A percentile compares a stretch with the other conserved stretches of the same genome.
Conservation (phyloP, 345 rosid species). For the Syzygium grande region DNA sequence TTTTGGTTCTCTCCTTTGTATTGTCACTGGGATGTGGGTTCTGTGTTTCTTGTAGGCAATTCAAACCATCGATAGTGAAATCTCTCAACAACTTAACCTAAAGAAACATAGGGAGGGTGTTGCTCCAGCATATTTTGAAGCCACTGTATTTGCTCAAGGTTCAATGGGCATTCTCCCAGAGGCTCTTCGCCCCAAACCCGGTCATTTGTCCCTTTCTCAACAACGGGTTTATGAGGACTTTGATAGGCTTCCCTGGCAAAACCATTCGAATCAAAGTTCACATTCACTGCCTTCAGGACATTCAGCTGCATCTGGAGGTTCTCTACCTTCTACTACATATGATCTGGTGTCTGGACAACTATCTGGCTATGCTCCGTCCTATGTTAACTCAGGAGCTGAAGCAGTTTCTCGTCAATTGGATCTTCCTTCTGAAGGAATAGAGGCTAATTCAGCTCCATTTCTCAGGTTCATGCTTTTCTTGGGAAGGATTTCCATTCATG, state of each 20-base stretch:
- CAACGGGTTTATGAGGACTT: slow-evolving; percentile 99
- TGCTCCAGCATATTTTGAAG: slow-evolving; percentile 59
- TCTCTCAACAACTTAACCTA: slow-evolving; percentile 61
- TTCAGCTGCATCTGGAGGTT: slow-evolving; percentile 39
- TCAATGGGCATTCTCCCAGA: slow-evolving; percentile 75
- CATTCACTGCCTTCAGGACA: slow-evolving; percentile 45
- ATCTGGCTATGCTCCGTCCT: slow-evolving; percentile 38
- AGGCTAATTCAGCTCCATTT: slow-evolving; percentile 40
- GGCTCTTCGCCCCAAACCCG: slow-evolving; percentile 91
- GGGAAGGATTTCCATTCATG: background rate
- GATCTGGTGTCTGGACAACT: slow-evolving; percentile 48
- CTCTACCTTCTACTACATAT: slow-evolving; percentile 35
- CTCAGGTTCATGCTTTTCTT: slow-evolving; percentile 32
- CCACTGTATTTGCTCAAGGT: slow-evolving; percentile 60
- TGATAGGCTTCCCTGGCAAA: slow-evolving; percentile 96
- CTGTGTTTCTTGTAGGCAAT: slow-evolving; percentile 43
- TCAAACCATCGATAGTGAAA: slow-evolving; percentile 88
- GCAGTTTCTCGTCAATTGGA: slow-evolving; percentile 51
- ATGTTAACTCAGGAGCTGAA: slow-evolving; percentile 44
- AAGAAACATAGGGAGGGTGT: slow-evolving; percentile 86
- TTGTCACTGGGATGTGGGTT: background rate
- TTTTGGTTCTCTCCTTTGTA: background rate
- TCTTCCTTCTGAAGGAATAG: slow-evolving; percentile 49
- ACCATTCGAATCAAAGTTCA: slow-evolving; percentile 62
- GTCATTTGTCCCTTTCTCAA: slow-evolving; percentile 77